Base-by-base conservation (phyloP, 352 stramenopile species). In the Paralagenidium karlingii region DNA sequence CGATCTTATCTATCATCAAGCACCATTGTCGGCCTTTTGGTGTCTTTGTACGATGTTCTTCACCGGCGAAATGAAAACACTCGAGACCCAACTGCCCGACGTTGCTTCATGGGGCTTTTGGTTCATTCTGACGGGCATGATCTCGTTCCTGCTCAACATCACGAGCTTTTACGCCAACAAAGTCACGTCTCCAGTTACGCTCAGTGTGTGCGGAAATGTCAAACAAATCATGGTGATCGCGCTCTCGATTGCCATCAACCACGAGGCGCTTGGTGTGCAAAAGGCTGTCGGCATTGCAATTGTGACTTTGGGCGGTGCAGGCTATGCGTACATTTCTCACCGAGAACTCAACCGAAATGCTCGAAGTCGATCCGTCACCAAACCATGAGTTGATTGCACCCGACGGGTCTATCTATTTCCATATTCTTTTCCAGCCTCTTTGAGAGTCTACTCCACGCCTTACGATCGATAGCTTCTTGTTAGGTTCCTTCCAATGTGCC, bases 111-210 rank as follows among this genome's bases (percentile, higher is more conserved):
- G 73, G 19, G 60, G 61, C 32, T 70, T 74, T 40, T 85, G 70
- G 74, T 88, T 78, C 53, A 27, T 90, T n/a, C 33, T 95, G 34
- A 94, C 80, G 30, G 88, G 87, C 27, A 50, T 94, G 18, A 68
- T 91, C 27, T 94, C 76, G 34, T 96, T 97, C 49, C 66, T 93
- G 43, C 75, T 97, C 21, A 97, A 97, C 55, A 73, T 97, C 45
- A 94, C 68, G 37, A 96, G 82, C 46, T 92, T 97, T 46, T 87
- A 94, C 53, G 83, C 90, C 29, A 97, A 97, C 62, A 96, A 96
- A 44, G 66, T 96, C 24, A 97, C 90, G 24, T 96, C 82, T 18
- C 77, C 90, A n/a, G 64, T 97, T 41, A 97, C 88, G 44, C 56
- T 97, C 12, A 94, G 73, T 40, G 94, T 97, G 29, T 89, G 86